phyloP scores from a whole-genome alignment of 768 basidiomycete genomes.

The Xerocomus spinulosus region DNA sequence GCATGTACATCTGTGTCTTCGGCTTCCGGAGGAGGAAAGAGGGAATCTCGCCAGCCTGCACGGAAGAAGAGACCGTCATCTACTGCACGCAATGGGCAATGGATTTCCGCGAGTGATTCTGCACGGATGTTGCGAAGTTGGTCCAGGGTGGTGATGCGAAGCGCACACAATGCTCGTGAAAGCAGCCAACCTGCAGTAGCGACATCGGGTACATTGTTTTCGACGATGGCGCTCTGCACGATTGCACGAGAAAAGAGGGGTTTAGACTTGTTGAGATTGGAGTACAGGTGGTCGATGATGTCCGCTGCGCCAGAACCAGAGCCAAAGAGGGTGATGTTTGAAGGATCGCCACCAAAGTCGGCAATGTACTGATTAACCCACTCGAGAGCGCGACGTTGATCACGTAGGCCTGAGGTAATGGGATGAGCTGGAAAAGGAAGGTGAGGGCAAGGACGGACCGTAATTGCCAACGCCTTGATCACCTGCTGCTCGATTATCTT shows the following conservation, averaged over 20 bases:
- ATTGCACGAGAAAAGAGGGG: constrained; percentile 73
- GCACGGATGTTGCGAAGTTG: constrained; percentile 58
- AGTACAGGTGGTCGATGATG: constrained; percentile 60
- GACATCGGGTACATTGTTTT: constrained; percentile 57
- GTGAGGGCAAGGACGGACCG: constrained; percentile 39
- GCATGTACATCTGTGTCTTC: constrained; percentile 16
- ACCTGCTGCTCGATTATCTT: constrained; percentile 60
- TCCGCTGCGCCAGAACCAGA: constrained; percentile 45
- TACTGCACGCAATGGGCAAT: constrained; percentile 49
- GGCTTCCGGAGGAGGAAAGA: constrained; percentile 30
- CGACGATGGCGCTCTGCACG: constrained; percentile 66
- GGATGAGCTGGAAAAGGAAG: constrained; percentile 2
- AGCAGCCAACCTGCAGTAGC: constrained; percentile 62
- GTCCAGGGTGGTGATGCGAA: constrained; percentile 52
- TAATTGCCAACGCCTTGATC: constrained; percentile 77
- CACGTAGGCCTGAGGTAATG: constrained; percentile 47
- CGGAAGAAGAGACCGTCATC: constrained; percentile 72
- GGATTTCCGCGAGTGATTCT: constrained; percentile 52
- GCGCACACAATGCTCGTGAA: constrained; percentile 54
- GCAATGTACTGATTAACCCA: constrained; percentile 58
- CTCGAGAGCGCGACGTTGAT: constrained; percentile 60
- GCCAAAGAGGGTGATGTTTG: constrained; percentile 40
- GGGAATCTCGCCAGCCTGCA: constrained; percentile 50
- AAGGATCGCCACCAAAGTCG: constrained; percentile 65
- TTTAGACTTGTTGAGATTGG: constrained; percentile 50